A percentile compares a stretch with the other conserved stretches of the same genome.
These are phyloP conservation scores for Nicotiana obtusifolia DNA, from an alignment of 257 asterid genomes.

Conservation along the genomic window DNA sequence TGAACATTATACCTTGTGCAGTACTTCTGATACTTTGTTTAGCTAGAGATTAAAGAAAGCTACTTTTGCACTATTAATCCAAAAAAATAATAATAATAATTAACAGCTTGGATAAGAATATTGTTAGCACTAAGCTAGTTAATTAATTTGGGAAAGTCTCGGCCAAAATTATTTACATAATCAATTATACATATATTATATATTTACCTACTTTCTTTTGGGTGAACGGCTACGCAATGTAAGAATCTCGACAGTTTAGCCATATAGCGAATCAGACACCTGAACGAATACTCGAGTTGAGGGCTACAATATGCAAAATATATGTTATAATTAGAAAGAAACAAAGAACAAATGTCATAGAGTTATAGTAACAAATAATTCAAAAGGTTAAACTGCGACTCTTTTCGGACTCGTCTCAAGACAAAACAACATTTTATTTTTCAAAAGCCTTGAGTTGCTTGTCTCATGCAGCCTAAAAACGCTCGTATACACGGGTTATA, in stretches of 20 bases:
- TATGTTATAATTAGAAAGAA: not conserved
- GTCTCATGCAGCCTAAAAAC: not conserved
- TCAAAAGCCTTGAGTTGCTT: not conserved
- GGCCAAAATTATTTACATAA: no score
- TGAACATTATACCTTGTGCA: no score
- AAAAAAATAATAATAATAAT: not conserved
- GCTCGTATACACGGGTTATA: not conserved
- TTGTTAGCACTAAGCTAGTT: not conserved
- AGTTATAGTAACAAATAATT: no score
- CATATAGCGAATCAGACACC: not conserved
- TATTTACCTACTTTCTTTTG: no score
- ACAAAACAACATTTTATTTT: no score
- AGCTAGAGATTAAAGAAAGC: not conserved
- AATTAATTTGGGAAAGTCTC: not conserved
- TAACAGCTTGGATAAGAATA: no score
- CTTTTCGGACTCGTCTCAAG: no score
- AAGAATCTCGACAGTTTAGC: not conserved
- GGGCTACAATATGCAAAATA: not conserved
- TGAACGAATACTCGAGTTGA: not conserved
- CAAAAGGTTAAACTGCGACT: no score
- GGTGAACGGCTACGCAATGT: no score
- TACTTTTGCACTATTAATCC: not conserved
- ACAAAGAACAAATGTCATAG: no score
- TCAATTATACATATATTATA: no score
- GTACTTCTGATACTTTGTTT: not conserved